Conservation (phyloP, 169 alveolate genomes). For the Plasmodium adleri region DNA sequence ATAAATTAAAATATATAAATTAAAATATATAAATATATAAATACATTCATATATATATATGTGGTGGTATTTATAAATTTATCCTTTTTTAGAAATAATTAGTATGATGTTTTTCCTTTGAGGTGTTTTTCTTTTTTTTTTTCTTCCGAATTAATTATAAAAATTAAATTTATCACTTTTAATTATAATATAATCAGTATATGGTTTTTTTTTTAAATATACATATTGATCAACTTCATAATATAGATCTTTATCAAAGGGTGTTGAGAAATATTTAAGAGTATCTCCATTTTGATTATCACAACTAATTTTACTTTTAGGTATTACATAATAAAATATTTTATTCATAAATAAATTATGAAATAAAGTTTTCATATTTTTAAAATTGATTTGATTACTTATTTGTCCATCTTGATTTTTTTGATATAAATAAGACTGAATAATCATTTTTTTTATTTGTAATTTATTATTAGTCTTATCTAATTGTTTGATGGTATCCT, state of each 20-base stretch:
- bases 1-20: no score
- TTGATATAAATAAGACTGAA: slow-evolving; percentile 12
- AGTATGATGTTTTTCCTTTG: no score
- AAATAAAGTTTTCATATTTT: slow-evolving; percentile 20
- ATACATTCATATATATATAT: no score
- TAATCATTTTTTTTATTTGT: slow-evolving; percentile 26
- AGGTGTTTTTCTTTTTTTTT: no score
- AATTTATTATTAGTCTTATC: slow-evolving; percentile 24
- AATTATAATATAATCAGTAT: slow-evolving; percentile 23
- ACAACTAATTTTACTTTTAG: slow-evolving; percentile 6
- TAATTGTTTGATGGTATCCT: not conserved
- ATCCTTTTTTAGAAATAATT: no score
- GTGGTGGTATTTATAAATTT: no score
- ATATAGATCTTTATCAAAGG: not conserved
- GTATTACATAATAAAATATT: slow-evolving; percentile 57
- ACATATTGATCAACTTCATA: slow-evolving; percentile 29
- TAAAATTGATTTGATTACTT: slow-evolving; percentile 22
- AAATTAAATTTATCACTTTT: slow-evolving; percentile 51
- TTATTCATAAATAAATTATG: slow-evolving; percentile 35
- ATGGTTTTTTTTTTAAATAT: slow-evolving; percentile 31
- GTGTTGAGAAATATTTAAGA: not conserved
- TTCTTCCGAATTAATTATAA: not conserved
- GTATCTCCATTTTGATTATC: not conserved
- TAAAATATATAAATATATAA: no score
- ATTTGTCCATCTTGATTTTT: not conserved